phyloP scores from a whole-genome alignment of 208 protist species.

The Trichomonas tenax region DNA sequence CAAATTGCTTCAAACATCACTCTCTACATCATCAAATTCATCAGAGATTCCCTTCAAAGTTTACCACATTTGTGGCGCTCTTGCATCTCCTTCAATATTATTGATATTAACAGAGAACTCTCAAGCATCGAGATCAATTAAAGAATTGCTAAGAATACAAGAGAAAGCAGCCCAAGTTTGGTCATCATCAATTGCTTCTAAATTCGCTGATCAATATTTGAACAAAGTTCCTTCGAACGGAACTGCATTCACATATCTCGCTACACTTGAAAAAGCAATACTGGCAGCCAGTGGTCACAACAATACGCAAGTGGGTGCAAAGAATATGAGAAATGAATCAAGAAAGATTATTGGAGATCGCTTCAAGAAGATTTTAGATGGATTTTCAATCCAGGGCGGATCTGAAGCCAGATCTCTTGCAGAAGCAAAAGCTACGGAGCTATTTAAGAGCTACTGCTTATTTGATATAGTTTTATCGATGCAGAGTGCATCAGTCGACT shows the following conservation, averaged over 20 bases:
- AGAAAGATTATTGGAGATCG: not conserved
- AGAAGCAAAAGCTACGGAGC: not conserved
- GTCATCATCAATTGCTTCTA: not conserved
- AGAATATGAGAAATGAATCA: not conserved
- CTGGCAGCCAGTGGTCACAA: not conserved
- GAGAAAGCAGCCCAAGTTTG: not conserved
- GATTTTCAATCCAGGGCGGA: not conserved
- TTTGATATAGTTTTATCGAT: not conserved
- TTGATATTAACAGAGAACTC: not conserved
- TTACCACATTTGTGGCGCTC: not conserved
- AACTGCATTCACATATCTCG: not conserved
- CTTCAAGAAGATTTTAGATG: not conserved
- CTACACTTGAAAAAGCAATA: not conserved
- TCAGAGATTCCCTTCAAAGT: not conserved
- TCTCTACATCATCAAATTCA: not conserved
- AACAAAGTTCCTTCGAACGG: not conserved
- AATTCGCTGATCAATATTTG: not conserved
- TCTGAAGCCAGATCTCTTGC: not conserved
- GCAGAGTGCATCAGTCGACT: not conserved
- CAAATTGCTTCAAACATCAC: not conserved
- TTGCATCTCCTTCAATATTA: not conserved
- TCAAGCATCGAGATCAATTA: not conserved
- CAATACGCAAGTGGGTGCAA: not conserved
- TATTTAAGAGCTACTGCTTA: not conserved
- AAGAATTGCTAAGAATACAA: not conserved